Base-by-base conservation (phyloP, 768 basidiomycete genomes). In the Pulveroboletus sp. region DNA sequence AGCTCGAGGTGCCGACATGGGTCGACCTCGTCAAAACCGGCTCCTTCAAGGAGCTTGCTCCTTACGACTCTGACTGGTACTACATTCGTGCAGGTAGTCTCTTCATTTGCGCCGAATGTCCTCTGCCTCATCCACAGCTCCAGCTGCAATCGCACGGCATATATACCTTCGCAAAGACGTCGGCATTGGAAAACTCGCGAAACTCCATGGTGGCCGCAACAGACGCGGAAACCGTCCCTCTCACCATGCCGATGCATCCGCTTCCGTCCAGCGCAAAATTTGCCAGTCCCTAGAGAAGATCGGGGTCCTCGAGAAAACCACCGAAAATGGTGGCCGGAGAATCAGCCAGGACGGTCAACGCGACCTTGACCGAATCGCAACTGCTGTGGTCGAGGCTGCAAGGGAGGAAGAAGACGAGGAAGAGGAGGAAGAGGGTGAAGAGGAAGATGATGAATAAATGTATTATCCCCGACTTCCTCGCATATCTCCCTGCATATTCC, bases 21-120 rank as follows among this genome's bases (percentile, higher is more conserved):
- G 95, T 90, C 53, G 95, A 97, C 72, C 76, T 97, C 62, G 97
- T 99, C 70, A 99, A 99, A 81, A 99, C 97, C 53, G 95, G 91
- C 69, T 76, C 88, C 51, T 94, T 79, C 81, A 98, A 98, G 74
- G 97, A 99, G 75, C 90, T 97, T 52, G 95, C 94, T 45, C 97
- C 97, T 46, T 97, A 97, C 75, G 93, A 98, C 74, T 90, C 92
- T 36, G 97, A 99, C 73, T 99, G 97, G 97, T 99, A 85, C 82
- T 99, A 98, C 75, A 80, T 95, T 69, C 92, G 97, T 65, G 90
- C 95, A 74, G 94, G 94, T 97, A 65, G 69, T 84, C 80, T 21
- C 36, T 6, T 27, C 19, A 1, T 34, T 12, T 33, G 17, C 21
- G 2, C 32, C 31, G 10, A 40, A 16, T 27, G 1, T 31, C 6